phyloP scores from a whole-genome alignment of 192 early-diverging fungal genomes.

The Coemansia sp. region DNA sequence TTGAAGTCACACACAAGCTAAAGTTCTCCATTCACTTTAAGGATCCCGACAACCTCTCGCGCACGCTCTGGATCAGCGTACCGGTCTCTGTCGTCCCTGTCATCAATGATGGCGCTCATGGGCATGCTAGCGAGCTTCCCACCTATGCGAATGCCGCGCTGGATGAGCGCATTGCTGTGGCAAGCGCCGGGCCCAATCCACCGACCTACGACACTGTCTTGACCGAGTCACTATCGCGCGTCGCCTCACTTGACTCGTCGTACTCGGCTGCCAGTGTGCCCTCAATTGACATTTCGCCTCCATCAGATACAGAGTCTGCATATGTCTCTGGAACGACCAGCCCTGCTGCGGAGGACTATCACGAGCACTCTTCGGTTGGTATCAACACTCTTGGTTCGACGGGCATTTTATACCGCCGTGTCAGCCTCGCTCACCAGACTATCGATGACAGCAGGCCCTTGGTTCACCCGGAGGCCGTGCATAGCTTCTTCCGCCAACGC shows the following conservation, averaged over 20 bases:
- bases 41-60: slow-evolving; percentile 32
- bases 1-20: slow-evolving; percentile 54
- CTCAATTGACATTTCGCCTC: not conserved
- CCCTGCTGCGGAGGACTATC: slow-evolving; percentile 3
- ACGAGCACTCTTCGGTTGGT: not conserved
- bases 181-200: slow-evolving; percentile 26
- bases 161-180: slow-evolving; percentile 32
- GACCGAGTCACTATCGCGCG: slow-evolving; percentile 11
- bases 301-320: not conserved
- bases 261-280: not conserved
- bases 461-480: slow-evolving; percentile 29
- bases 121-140: slow-evolving; percentile 30
- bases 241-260: not conserved
- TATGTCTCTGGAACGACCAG: not conserved
- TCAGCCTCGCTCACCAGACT: slow-evolving; percentile 15
- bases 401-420: slow-evolving; percentile 4
- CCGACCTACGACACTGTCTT: slow-evolving; percentile 44
- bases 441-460: slow-evolving; percentile 26
- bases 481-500: slow-evolving; percentile 38
- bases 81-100: slow-evolving; percentile 48
- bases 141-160: slow-evolving; percentile 43
- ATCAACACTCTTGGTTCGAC: not conserved
- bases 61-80: slow-evolving; percentile 54
- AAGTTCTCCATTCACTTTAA: slow-evolving; percentile 52
- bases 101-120: slow-evolving; percentile 24